phyloP scores from a whole-genome alignment of 495 filamentous ascomycete species.

The Neurospora sp. region DNA sequence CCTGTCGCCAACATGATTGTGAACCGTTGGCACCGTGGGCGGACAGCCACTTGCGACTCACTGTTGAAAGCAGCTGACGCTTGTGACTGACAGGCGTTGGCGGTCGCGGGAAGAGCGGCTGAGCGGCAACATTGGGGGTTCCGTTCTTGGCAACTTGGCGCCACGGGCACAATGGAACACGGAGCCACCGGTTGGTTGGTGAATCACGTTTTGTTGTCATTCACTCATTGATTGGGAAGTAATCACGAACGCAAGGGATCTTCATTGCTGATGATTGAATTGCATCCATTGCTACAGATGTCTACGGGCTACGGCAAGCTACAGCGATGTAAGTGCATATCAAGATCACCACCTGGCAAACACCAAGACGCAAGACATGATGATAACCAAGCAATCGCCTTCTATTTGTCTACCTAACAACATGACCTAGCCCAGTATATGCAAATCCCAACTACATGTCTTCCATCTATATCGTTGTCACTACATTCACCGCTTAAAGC shows the following conservation, averaged over 20 bases:
- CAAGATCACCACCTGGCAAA: neutral
- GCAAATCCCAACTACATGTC: neutral
- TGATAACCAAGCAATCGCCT: neutral
- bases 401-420: neutral
- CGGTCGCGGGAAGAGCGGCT: neutral
- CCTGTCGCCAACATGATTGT: neutral
- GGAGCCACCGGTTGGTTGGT: neutral
- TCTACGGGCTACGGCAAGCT: neutral
- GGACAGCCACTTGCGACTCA: neutral
- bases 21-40: neutral
- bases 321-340: neutral
- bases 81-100: neutral
- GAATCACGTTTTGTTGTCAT: neutral
- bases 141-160: neutral
- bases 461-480: neutral
- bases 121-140: neutral
- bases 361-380: neutral
- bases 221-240: neutral
- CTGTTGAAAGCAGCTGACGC: neutral
- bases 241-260: neutral
- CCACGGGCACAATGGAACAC: neutral
- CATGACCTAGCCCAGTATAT: neutral
- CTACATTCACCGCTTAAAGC: conserved; percentile 8
- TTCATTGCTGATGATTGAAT: neutral
- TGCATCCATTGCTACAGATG: neutral